Evolutionary conservation across 352 stramenopile genomes (phyloP).

Genomic region (Globisporangium heterothallicum): DNA sequence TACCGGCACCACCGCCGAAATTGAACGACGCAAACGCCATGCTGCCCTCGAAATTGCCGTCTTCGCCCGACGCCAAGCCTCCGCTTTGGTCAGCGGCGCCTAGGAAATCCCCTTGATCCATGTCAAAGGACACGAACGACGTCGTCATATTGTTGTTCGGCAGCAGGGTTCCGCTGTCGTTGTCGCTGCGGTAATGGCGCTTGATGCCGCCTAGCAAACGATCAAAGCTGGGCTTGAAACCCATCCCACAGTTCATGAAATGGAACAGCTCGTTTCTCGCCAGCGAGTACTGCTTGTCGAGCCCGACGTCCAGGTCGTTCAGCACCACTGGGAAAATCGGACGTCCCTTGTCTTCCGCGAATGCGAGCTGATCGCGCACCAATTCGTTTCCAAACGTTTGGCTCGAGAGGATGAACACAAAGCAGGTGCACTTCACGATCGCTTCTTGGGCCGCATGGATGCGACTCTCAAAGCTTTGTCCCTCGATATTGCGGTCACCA

Average conservation of each 20-base stretch:
- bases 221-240: conserved; percentile 61
- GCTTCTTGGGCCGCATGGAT: conserved; percentile 77
- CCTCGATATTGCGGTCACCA: conserved; percentile 55
- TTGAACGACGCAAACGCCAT: conserved; percentile 22
- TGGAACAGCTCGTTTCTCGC: conserved; percentile 76
- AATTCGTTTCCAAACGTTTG: conserved; percentile 66
- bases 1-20: conserved; percentile 4
- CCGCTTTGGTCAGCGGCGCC: not conserved
- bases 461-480: conserved; percentile 59
- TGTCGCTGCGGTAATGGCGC: conserved; percentile 21
- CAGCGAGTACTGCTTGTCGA: conserved; percentile 81
- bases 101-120: conserved; percentile 4
- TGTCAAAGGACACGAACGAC: conserved; percentile 19
- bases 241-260: conserved; percentile 69
- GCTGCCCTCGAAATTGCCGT: too few relatives aligned
- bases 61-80: conserved; percentile 2
- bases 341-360: conserved; percentile 78
- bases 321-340: conserved; percentile 79
- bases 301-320: conserved; percentile 64
- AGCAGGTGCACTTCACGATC: conserved; percentile 72
- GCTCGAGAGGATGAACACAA: conserved; percentile 72
- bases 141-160: conserved; percentile 16
- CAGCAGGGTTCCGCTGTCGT: not conserved
- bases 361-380: conserved; percentile 77
- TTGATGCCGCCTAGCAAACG: conserved; percentile 36